Percentiles rank a stretch among this genome's conserved stretches.
Evolutionary conservation across 805 yeast genomes (phyloP).

Genomic region (Schwanniomyces polymorphus): DNA sequence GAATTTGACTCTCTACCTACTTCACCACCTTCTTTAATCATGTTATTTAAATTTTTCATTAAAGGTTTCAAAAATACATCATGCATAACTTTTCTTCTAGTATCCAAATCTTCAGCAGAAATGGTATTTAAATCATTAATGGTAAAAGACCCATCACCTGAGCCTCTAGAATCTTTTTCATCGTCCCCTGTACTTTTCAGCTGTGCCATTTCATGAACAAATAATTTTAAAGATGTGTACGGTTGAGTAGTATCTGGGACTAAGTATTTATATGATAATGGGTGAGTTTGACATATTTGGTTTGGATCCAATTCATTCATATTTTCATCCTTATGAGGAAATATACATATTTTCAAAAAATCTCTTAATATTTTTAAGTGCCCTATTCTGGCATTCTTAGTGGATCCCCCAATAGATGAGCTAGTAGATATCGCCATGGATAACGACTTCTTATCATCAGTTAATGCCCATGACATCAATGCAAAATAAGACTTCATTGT

Average conservation of each 20-base stretch:
- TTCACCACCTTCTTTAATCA: slow-evolving; percentile 73
- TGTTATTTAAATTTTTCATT: slow-evolving; percentile 45
- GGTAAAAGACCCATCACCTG: slow-evolving; percentile 24
- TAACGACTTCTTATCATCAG: slow-evolving; percentile 33
- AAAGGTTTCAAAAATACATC: slow-evolving; percentile 55
- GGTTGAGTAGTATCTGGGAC: slow-evolving; percentile 61
- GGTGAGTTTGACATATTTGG: slow-evolving; percentile 33
- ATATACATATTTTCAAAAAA: slow-evolving; percentile 47
- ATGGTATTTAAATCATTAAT: slow-evolving; percentile 42
- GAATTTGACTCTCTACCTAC: slow-evolving; percentile 51
- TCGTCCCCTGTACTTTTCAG: neutral
- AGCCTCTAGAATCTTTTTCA: neutral
- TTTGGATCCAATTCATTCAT: slow-evolving; percentile 12
- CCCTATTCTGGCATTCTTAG: slow-evolving; percentile 35
- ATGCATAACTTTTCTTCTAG: slow-evolving; percentile 52
- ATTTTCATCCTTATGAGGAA: slow-evolving; percentile 17
- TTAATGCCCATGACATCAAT: slow-evolving; percentile 71
- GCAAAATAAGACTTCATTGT: slow-evolving; percentile 66
- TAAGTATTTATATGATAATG: slow-evolving; percentile 52
- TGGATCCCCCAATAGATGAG: slow-evolving; percentile 29
- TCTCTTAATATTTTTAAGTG: slow-evolving; percentile 45
- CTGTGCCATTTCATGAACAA: slow-evolving; percentile 35
- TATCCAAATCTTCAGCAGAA: slow-evolving; percentile 60
- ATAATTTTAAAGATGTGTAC: slow-evolving; percentile 61
- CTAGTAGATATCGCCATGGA: slow-evolving; percentile 36